Evolutionary conservation across 305 asterid species (phyloP), one percentile per base, ranked within the genome.

Genomic region (Solanum hybrid): DNA sequence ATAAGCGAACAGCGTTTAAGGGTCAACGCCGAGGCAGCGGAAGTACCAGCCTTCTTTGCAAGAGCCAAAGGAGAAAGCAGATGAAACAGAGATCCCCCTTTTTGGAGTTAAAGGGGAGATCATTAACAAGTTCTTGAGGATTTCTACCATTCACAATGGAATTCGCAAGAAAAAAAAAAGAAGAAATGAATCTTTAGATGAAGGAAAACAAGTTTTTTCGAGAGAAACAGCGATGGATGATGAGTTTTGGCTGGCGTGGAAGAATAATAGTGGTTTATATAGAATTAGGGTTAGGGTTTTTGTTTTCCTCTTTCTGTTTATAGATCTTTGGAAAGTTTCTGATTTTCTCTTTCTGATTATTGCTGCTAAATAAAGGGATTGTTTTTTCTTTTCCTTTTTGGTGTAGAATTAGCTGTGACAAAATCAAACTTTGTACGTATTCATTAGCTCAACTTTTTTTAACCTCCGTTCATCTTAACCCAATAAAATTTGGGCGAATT

Each of bases 41-140:
- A 92, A 97, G 94, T 97, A 96, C 99, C 99, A 97, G 98, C 98
- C 99, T 92, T 94, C 95, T 93, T 95, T 97, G 95, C 99, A 97
- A 87, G 96, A 97, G 22, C 97, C 99, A 83, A 97, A 95, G 67
- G 93, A 95, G 93, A 95, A 92, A 67, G 93, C 89, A 85, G 93
- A 89, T 89, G 92, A 92, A 90, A 89, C 39, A 90, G 94, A 93
- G 93, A 96, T 85, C 97, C 96, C 98, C 95, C 98, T 95, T 94
- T 95, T 91, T 80, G 89, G 88, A 51, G 94, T 92, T 90, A 95
- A 93, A 91, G 94, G 98, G 98, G 94, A 91, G 96, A 95, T 93
- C 98, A 96, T 95, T 69, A 96, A 97, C 91, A 92, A 93, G 64
- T 74, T 90, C 90, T 90, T 90, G 29, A 93, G 95, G 93, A 95